These are phyloP conservation scores for Plasmodium vinckei DNA, from an alignment of 169 alveolate genomes.

Conservation along the genomic window DNA sequence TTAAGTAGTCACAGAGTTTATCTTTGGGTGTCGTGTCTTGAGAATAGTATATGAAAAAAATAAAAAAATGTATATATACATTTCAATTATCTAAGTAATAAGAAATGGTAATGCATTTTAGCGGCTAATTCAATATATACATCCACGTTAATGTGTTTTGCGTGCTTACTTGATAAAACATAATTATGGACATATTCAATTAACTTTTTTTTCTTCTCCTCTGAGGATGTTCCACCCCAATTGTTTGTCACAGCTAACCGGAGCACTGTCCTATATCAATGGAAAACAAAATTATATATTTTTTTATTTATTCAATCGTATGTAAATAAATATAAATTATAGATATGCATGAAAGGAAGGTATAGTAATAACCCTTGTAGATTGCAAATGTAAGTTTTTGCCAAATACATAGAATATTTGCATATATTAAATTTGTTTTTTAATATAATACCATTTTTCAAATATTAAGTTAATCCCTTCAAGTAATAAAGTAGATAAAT, in stretches of 20 bases:
- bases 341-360: constrained; percentile 1
- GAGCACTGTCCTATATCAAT: constrained; percentile 37
- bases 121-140: neutral
- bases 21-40: constrained; percentile 28
- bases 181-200: constrained; percentile 58
- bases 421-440: neutral
- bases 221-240: constrained; percentile 69
- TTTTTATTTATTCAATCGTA: neutral
- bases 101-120: neutral
- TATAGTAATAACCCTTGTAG: neutral
- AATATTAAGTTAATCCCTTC: constrained; percentile 71
- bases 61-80: neutral
- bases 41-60: constrained; percentile 6
- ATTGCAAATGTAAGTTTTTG: too few relatives aligned
- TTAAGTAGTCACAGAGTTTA: constrained; percentile 43
- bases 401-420: too few relatives aligned
- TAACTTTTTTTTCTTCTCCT: constrained; percentile 62
- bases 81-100: neutral
- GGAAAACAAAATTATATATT: neutral
- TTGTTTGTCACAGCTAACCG: constrained; percentile 63
- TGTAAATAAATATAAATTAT: neutral
- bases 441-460: constrained; percentile 48
- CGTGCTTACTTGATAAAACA: constrained; percentile 22
- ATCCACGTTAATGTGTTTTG: neutral
- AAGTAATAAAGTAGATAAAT: constrained; percentile 10